phyloP scores from a whole-genome alignment of 306 rosid genomes.

The Dryas octopetala region DNA sequence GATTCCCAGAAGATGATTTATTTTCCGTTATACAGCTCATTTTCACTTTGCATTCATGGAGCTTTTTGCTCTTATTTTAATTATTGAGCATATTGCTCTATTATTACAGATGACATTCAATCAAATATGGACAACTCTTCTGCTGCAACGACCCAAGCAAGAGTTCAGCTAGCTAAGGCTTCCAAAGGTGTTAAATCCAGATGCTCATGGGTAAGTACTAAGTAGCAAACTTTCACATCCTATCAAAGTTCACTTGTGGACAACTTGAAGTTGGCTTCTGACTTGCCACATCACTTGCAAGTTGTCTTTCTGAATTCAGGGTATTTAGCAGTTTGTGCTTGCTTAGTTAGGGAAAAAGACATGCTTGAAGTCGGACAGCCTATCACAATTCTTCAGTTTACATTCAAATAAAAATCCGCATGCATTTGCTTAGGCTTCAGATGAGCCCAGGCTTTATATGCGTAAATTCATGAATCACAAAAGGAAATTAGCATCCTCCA shows the following conservation, averaged over 20 bases:
- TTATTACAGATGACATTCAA: conserved; percentile 62
- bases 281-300: conserved; percentile 14
- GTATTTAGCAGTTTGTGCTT: background rate
- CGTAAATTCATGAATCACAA: background rate
- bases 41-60: conserved; percentile 6
- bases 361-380: background rate
- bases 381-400: background rate
- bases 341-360: background rate
- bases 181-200: conserved; percentile 60
- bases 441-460: background rate
- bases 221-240: background rate
- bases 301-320: conserved; percentile 6
- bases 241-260: conserved; percentile 13
- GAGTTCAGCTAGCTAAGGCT: conserved; percentile 60
- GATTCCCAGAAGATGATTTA: conserved; percentile 7
- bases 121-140: conserved; percentile 62
- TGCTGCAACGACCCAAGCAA: conserved; percentile 55
- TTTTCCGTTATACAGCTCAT: conserved; percentile 17
- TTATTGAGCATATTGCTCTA: background rate
- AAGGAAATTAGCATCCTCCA: background rate
- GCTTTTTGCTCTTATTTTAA: conserved; percentile 13
- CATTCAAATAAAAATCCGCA: background rate
- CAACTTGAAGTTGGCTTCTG: conserved; percentile 2
- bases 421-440: background rate
- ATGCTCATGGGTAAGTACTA: conserved; percentile 58